phyloP scores from a whole-genome alignment of 202 grass and related monocot genomes.

The Digitaria exilis region DNA sequence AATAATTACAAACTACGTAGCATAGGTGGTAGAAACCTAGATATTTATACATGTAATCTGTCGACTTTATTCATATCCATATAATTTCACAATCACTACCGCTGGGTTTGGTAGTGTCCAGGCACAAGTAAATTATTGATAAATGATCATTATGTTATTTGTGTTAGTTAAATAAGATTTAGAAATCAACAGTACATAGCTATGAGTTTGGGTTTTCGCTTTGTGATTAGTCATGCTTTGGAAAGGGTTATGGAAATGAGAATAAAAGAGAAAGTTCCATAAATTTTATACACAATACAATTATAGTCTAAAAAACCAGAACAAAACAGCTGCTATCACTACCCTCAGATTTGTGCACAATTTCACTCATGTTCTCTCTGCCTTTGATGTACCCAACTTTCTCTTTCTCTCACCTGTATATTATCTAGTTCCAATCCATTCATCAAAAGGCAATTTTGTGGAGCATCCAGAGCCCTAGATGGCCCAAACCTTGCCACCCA shows the following conservation, averaged over 20 bases:
- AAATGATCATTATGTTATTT: neutral
- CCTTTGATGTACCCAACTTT: neutral
- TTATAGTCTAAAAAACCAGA: neutral
- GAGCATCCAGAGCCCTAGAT: conserved; percentile 28
- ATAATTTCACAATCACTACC: too few relatives aligned
- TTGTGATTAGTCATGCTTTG: neutral
- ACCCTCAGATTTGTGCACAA: neutral
- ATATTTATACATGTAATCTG: too few relatives aligned
- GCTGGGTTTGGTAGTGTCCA: neutral
- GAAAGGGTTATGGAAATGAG: neutral
- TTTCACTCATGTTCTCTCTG: neutral
- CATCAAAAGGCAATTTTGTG: neutral
- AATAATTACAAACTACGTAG: too few relatives aligned
- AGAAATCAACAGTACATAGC: too few relatives aligned
- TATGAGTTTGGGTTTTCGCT: too few relatives aligned
- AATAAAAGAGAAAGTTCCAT: neutral
- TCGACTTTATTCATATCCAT: too few relatives aligned
- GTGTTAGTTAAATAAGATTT: neutral
- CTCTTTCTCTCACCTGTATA: neutral
- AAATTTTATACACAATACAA: neutral
- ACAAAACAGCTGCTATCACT: neutral
- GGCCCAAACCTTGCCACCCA: neutral
- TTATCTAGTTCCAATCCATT: conserved; percentile 23
- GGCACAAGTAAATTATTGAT: neutral
- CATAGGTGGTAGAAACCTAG: neutral